A percentile compares a stretch with the other conserved stretches of the same genome.
Evolutionary conservation across 495 filamentous ascomycete genomes (phyloP).

Genomic region (Penicillium malachiteum): DNA sequence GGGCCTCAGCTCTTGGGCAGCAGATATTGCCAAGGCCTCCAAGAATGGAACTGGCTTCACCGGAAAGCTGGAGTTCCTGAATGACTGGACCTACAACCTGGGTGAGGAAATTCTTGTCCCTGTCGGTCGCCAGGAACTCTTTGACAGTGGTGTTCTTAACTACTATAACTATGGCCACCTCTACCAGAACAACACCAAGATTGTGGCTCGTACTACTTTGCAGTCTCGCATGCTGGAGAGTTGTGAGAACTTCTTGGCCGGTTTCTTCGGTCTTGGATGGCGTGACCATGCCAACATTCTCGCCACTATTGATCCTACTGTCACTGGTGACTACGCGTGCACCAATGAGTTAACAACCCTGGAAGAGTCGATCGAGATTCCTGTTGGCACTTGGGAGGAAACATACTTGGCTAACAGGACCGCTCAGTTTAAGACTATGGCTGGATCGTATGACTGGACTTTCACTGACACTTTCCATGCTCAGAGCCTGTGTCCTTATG

Average conservation of each 20-base stretch:
- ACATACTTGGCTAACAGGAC: slow-evolving; percentile 51
- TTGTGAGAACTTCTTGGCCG: slow-evolving; percentile 49
- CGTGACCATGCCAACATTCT: slow-evolving; percentile 51
- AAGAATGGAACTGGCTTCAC: slow-evolving; percentile 34
- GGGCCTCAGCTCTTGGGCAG: slow-evolving; percentile 28
- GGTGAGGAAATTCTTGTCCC: slow-evolving; percentile 52
- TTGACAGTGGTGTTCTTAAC: slow-evolving; percentile 53
- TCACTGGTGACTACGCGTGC: slow-evolving; percentile 37
- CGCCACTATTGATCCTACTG: slow-evolving; percentile 46
- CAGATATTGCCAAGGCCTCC: slow-evolving; percentile 31
- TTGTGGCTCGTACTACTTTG: slow-evolving; percentile 60
- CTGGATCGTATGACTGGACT: slow-evolving; percentile 50
- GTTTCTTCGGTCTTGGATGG: slow-evolving; percentile 63
- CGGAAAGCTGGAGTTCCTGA: slow-evolving; percentile 51
- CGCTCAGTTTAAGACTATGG: slow-evolving; percentile 41
- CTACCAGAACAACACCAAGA: slow-evolving; percentile 59
- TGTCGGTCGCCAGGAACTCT: slow-evolving; percentile 49
- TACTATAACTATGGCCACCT: slow-evolving; percentile 61
- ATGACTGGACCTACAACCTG: slow-evolving; percentile 48
- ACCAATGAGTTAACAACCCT: slow-evolving; percentile 29
- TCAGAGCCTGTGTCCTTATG: slow-evolving; percentile 57
- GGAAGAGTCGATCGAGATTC: slow-evolving; percentile 1
- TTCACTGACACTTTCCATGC: slow-evolving; percentile 52
- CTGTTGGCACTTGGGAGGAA: slow-evolving; percentile 32
- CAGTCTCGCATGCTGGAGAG: slow-evolving; percentile 51